phyloP scores from a whole-genome alignment of 1,284 basidiomycete genomes.

The Meira nashicola region DNA sequence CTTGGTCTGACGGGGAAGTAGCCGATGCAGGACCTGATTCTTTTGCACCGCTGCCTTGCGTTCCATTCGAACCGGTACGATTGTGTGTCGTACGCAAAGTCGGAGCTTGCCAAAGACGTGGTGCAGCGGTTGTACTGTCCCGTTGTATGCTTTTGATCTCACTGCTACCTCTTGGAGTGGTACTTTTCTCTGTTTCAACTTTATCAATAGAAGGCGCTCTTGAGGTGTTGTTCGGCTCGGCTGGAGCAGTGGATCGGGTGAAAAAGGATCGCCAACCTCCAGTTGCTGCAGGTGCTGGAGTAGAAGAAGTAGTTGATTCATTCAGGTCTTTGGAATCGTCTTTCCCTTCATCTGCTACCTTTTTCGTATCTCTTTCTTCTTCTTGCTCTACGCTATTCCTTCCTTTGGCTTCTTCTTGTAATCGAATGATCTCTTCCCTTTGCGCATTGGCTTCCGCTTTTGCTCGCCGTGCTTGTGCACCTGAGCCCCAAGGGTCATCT shows the following conservation, averaged over 20 bases:
- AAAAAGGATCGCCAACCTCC: slow-evolving; percentile 4
- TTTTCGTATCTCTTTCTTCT: not conserved
- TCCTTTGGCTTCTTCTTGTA: slow-evolving; percentile 8
- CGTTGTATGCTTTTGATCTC: not conserved
- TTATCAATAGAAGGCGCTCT: not conserved
- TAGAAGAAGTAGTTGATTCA: not conserved
- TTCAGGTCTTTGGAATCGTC: not conserved
- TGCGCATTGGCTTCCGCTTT: slow-evolving; percentile 3
- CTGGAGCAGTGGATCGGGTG: not conserved
- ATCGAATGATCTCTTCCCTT: not conserved
- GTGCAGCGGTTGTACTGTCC: slow-evolving; percentile 1
- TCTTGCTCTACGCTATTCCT: no score
- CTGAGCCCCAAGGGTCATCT: slow-evolving; percentile 12
- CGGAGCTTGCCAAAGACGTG: slow-evolving; percentile 8
- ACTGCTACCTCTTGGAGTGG: not conserved
- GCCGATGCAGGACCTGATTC: not conserved
- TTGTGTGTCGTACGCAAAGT: not conserved
- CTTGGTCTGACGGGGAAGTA: not conserved
- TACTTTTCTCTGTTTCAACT: not conserved
- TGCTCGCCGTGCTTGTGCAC: not conserved
- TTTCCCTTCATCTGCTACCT: not conserved
- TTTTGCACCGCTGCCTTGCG: not conserved
- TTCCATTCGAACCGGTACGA: not conserved
- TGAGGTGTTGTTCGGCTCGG: not conserved
- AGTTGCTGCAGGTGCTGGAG: not conserved